phyloP scores from a whole-genome alignment of 2,329 filamentous ascomycete species.

The Gremmenia infestans region DNA sequence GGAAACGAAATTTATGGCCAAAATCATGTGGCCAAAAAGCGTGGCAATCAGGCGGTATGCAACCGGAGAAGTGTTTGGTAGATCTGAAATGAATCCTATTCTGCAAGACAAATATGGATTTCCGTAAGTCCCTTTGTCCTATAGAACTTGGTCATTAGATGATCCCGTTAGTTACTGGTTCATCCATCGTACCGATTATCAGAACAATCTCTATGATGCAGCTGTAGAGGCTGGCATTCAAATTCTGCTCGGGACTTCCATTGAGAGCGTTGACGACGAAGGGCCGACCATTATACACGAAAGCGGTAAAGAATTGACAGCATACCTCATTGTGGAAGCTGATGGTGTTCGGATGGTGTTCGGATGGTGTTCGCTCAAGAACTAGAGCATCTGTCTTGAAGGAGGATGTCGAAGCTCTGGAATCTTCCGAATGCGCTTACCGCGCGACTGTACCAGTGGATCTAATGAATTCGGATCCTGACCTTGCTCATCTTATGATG shows the following conservation, averaged over 20 bases:
- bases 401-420: not conserved
- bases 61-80: slow-evolving; percentile 1
- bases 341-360: too few species aligned
- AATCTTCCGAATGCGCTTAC: slow-evolving; percentile 47
- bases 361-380: slow-evolving; percentile 13
- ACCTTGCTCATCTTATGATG: slow-evolving; percentile 45
- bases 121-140: slow-evolving; percentile 1
- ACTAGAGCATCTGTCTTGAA: slow-evolving; percentile 3
- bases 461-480: slow-evolving; percentile 31
- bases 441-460: slow-evolving; percentile 49
- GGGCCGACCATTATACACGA: slow-evolving; percentile 1
- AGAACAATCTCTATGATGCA: slow-evolving; percentile 9
- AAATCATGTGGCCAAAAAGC: slow-evolving; percentile 1
- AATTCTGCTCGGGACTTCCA: not conserved
- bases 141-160: not conserved
- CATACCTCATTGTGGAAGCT: slow-evolving; percentile 11
- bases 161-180: slow-evolving; percentile 5
- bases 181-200: slow-evolving; percentile 9
- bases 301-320: slow-evolving; percentile 2
- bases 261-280: slow-evolving; percentile 2
- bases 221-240: slow-evolving; percentile 1
- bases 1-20: not conserved
- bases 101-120: slow-evolving; percentile 5
- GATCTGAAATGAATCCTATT: not conserved
- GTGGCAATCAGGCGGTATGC: slow-evolving; percentile 2